Conservation (phyloP, 2,329 filamentous ascomycete species). For the Cadophora malorum region DNA sequence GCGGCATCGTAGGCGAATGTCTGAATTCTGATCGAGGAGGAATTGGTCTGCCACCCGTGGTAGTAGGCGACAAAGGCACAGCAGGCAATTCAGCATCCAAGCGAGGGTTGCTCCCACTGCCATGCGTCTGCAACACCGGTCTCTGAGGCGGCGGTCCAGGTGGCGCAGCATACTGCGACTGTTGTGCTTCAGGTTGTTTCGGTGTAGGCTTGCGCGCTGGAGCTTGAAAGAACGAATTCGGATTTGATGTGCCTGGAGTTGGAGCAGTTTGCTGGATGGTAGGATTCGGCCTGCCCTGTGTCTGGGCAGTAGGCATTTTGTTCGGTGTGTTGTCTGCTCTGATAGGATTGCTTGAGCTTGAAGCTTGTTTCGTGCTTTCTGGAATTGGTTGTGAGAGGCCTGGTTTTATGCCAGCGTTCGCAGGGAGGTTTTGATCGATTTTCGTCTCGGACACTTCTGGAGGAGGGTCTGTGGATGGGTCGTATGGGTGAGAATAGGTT, state of each 20-base stretch:
- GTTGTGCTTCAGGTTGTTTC: slow-evolving; percentile 12
- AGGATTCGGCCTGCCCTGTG: slow-evolving; percentile 19
- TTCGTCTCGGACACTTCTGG: slow-evolving; percentile 35
- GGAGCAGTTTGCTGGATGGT: slow-evolving; percentile 26
- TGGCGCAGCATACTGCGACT: slow-evolving; percentile 21
- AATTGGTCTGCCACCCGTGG: slow-evolving; percentile 8
- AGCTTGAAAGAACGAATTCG: slow-evolving; percentile 21
- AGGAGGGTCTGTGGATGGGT: slow-evolving; percentile 38
- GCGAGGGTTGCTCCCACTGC: slow-evolving; percentile 8
- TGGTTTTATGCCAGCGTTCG: slow-evolving; percentile 18
- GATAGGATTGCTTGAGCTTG: slow-evolving; percentile 2
- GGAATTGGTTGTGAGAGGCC: slow-evolving; percentile 20
- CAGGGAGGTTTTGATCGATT: slow-evolving; percentile 25
- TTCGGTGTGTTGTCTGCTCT: slow-evolving; percentile 20
- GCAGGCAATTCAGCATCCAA: slow-evolving; percentile 14
- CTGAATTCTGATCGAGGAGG: slow-evolving; percentile 18
- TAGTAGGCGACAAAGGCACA: slow-evolving; percentile 12
- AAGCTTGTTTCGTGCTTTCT: neutral
- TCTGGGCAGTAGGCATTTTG: slow-evolving; percentile 9
- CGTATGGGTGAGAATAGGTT: slow-evolving; percentile 38
- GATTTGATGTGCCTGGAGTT: slow-evolving; percentile 22
- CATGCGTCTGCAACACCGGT: neutral
- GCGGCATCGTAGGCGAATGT: neutral
- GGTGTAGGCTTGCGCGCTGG: slow-evolving; percentile 29
- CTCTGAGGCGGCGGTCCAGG: slow-evolving; percentile 9